Evolutionary conservation across 2,329 filamentous ascomycete species (phyloP).

Genomic region (Thielaviopsis euricoi): DNA sequence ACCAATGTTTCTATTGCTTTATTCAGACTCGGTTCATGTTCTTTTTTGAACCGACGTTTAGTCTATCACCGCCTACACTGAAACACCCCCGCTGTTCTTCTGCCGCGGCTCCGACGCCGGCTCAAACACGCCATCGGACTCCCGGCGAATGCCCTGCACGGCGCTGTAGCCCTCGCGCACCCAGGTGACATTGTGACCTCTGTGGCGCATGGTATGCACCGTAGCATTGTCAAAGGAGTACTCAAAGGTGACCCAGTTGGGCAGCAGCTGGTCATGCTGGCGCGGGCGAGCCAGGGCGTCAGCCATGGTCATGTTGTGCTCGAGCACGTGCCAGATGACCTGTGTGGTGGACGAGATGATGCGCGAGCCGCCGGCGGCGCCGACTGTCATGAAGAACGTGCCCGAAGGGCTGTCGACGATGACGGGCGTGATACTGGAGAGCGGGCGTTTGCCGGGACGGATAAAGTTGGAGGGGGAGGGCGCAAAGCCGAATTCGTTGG

Average conservation of each 20-base stretch:
- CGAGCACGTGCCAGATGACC: conserved; percentile 55
- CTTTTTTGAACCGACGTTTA: no score
- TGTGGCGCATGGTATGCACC: conserved; percentile 41
- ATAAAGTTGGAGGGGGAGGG: conserved; percentile 72
- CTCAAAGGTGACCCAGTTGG: conserved; percentile 53
- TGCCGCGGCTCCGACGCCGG: conserved; percentile 64
- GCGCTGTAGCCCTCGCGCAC: conserved; percentile 46
- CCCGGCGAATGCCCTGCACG: conserved; percentile 50
- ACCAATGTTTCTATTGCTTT: no score
- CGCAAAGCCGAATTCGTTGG: conserved; percentile 73
- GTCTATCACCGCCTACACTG: conserved; percentile 17
- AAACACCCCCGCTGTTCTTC: conserved; percentile 50
- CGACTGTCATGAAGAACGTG: conserved; percentile 49
- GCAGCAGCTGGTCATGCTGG: conserved; percentile 69
- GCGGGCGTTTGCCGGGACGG: conserved; percentile 60
- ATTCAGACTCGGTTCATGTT: no score
- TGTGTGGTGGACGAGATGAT: conserved; percentile 72
- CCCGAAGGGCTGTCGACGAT: conserved; percentile 51
- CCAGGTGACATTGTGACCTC: conserved; percentile 59
- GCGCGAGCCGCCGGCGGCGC: conserved; percentile 64
- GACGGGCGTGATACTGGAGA: conserved; percentile 68
- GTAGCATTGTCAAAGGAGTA: conserved; percentile 48
- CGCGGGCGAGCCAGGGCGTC: conserved; percentile 50
- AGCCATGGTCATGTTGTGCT: conserved; percentile 39
- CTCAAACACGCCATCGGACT: conserved; percentile 54